phyloP scores from a whole-genome alignment of 352 stramenopile genomes.

The Phytophthora cryptogea region DNA sequence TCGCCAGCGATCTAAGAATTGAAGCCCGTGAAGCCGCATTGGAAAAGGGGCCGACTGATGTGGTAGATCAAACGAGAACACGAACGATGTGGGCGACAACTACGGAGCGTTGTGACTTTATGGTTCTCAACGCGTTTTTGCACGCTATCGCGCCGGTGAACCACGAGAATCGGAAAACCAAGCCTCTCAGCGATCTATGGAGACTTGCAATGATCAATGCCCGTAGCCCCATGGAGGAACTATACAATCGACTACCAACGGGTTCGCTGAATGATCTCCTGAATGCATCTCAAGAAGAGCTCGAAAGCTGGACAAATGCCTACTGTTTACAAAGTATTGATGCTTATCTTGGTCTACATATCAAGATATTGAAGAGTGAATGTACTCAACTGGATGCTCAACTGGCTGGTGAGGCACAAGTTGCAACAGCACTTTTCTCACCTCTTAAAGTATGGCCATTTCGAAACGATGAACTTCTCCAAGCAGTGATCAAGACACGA shows the following conservation, averaged over 20 bases:
- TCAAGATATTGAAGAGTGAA: slow-evolving; percentile 26
- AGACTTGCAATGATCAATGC: slow-evolving; percentile 41
- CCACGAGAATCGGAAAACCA: slow-evolving; percentile 32
- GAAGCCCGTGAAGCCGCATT: not conserved
- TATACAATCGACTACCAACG: slow-evolving; percentile 36
- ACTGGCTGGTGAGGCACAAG: slow-evolving; percentile 8
- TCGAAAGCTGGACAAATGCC: not conserved
- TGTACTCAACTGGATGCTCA: slow-evolving; percentile 16
- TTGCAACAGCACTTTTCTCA: not conserved
- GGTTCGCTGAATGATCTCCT: slow-evolving; percentile 45
- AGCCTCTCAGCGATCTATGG: slow-evolving; percentile 42
- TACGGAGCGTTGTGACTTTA: slow-evolving; percentile 45
- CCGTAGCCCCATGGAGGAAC: slow-evolving; percentile 21
- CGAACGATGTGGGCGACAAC: slow-evolving; percentile 19
- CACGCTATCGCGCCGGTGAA: slow-evolving; percentile 51
- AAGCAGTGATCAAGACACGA: not conserved
- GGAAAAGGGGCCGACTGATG: not conserved
- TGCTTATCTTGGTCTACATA: slow-evolving; percentile 37
- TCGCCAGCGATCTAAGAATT: slow-evolving; percentile 10
- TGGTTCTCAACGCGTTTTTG: slow-evolving; percentile 55
- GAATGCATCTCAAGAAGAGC: slow-evolving; percentile 9
- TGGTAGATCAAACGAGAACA: not conserved
- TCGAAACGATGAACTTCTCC: not conserved
- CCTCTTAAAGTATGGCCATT: not conserved
- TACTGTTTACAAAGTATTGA: slow-evolving; percentile 27